Percentiles rank a stretch among this genome's conserved stretches.
Conservation (phyloP, 345 rosid species). For the Citrus sp. region DNA sequence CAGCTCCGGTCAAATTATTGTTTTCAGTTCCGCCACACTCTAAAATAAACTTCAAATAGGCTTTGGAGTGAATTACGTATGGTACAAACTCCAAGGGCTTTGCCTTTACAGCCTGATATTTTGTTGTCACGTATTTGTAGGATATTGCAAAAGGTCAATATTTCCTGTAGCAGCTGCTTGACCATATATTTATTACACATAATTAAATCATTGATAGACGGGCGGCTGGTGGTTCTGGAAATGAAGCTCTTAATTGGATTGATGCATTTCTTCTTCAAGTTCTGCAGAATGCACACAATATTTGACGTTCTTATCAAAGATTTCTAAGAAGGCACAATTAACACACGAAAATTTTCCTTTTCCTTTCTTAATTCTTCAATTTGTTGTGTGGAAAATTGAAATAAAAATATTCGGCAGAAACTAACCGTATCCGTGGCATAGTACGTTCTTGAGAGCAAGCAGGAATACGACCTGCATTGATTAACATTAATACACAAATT, state of each 20-base stretch:
- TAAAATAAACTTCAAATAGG: neutral
- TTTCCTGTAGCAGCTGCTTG: neutral
- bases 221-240: neutral
- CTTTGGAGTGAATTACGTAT: neutral
- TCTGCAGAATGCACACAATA: neutral
- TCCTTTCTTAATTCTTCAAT: too few species aligned
- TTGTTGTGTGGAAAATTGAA: too few species aligned
- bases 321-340: neutral
- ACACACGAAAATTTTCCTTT: too few species aligned
- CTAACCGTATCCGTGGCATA: too few species aligned
- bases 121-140: conserved; percentile 3
- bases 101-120: neutral
- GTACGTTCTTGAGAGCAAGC: neutral
- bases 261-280: neutral
- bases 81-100: neutral
- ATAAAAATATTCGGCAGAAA: too few species aligned
- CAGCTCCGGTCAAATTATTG: neutral
- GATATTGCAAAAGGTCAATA: conserved; percentile 2
- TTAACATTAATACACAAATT: conserved; percentile 19
- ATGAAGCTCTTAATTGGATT: neutral
- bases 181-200: neutral
- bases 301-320: neutral
- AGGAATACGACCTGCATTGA: conserved; percentile 32
- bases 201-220: neutral
- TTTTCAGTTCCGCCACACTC: neutral